Evolutionary conservation across 805 yeast genomes (phyloP).

Genomic region (Candida methanosorbosa): DNA sequence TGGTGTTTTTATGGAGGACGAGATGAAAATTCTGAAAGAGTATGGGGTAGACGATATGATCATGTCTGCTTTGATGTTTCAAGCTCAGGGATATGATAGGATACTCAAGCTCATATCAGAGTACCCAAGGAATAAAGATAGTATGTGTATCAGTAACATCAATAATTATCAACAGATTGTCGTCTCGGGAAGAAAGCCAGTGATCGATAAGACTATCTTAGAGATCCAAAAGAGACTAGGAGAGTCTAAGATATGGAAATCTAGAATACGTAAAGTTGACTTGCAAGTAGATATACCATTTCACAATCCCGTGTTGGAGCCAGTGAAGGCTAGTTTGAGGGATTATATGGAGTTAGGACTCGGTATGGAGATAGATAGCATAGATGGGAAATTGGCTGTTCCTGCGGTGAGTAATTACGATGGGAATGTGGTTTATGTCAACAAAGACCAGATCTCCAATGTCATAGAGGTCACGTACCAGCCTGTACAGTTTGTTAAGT

Average conservation of each 20-base stretch:
- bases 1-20: slow-evolving; percentile 24
- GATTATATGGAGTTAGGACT: no score
- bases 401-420: slow-evolving; percentile 22
- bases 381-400: slow-evolving; percentile 12
- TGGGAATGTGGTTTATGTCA: slow-evolving; percentile 11
- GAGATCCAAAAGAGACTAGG: slow-evolving; percentile 8
- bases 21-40: slow-evolving; percentile 13
- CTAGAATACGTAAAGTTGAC: slow-evolving; percentile 18
- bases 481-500: slow-evolving; percentile 24
- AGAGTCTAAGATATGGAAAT: slow-evolving; percentile 12
- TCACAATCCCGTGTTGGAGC: slow-evolving; percentile 22
- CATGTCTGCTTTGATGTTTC: slow-evolving; percentile 24
- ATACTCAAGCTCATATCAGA: not conserved
- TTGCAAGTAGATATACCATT: slow-evolving; percentile 23
- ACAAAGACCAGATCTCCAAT: slow-evolving; percentile 15
- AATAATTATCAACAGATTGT: slow-evolving; percentile 27
- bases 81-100: slow-evolving; percentile 2
- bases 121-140: slow-evolving; percentile 3
- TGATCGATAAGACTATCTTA: slow-evolving; percentile 8
- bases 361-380: no score
- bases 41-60: slow-evolving; percentile 26
- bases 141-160: slow-evolving; percentile 19
- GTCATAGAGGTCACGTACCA: slow-evolving; percentile 21
- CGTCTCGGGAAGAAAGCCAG: slow-evolving; percentile 17
- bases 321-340: slow-evolving; percentile 16